Evolutionary conservation across 1,284 basidiomycete genomes (phyloP).

Genomic region (Rhodotorula sp.): DNA sequence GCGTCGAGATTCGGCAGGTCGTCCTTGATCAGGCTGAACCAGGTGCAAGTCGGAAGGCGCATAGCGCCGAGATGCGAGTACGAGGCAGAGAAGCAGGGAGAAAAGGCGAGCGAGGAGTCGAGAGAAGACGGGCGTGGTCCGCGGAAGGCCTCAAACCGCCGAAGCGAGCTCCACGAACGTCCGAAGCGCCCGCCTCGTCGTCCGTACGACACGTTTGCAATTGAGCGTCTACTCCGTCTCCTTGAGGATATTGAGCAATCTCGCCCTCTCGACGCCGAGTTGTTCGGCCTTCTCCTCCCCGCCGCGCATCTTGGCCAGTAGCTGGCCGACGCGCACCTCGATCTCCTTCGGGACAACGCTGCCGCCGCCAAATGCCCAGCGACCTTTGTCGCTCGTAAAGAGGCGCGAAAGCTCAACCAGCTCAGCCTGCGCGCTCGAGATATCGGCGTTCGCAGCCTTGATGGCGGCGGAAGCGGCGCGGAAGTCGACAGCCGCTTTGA

Average conservation of each 20-base stretch:
- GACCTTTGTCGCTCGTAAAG: constrained; percentile 35
- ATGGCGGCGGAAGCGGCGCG: constrained; percentile 73
- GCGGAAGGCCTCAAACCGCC: too few species aligned
- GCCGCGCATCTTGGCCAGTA: constrained; percentile 39
- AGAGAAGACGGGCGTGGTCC: too few species aligned
- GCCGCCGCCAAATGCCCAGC: constrained; percentile 39
- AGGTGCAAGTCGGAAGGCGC: too few species aligned
- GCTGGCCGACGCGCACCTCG: constrained; percentile 37
- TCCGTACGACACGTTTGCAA: not conserved
- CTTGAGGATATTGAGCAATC: constrained; percentile 60
- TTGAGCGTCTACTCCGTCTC: constrained; percentile 50
- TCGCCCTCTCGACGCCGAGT: constrained; percentile 71
- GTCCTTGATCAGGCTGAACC: too few species aligned
- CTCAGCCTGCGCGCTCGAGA: constrained; percentile 74
- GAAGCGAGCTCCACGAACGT: too few species aligned
- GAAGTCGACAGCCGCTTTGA: constrained; percentile 78
- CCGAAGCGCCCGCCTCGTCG: too few species aligned
- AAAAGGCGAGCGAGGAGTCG: too few species aligned
- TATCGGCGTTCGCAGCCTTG: constrained; percentile 61
- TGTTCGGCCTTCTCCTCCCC: constrained; percentile 37
- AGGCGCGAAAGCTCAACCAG: constrained; percentile 39
- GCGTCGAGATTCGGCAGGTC: too few species aligned
- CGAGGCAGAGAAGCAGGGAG: too few species aligned
- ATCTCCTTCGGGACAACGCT: constrained; percentile 40
- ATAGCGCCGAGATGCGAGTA: too few species aligned